Percentiles rank a stretch among this genome's conserved stretches.
These are phyloP conservation scores for Botrytis byssoidea DNA, from an alignment of 2,329 filamentous ascomycete species.

Conservation along the genomic window DNA sequence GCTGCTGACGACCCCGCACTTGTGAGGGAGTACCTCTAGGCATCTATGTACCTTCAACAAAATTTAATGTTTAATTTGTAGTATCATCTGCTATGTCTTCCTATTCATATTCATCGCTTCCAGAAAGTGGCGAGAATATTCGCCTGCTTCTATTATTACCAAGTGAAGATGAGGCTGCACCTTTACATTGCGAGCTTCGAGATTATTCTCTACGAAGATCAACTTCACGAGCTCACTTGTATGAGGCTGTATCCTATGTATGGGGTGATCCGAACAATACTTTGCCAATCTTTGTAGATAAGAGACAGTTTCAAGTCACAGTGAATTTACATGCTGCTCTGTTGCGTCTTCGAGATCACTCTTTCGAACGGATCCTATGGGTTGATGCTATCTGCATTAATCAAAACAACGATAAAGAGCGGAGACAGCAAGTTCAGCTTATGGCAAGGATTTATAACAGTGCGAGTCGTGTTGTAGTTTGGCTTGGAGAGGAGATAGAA, in stretches of 20 bases:
- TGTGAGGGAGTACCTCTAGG: background rate
- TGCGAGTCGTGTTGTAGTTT: background rate
- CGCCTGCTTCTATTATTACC: background rate
- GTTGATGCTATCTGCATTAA: background rate
- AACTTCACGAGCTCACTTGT: background rate
- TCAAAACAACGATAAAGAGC: background rate
- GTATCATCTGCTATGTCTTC: background rate
- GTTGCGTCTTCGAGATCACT: background rate
- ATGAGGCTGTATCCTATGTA: background rate
- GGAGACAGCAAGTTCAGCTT: background rate
- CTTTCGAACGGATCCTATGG: background rate
- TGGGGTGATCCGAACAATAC: fast-evolving
- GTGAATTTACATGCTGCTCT: background rate
- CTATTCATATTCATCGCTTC: no score
- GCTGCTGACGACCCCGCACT: background rate
- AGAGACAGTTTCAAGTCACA: fast-evolving
- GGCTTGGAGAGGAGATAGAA: background rate
- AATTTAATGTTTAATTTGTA: fast-evolving
- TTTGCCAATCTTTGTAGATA: background rate
- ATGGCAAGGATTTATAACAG: background rate
- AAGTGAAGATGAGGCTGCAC: background rate
- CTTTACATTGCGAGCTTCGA: background rate
- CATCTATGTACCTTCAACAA: no score
- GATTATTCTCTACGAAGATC: background rate
- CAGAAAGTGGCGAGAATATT: background rate